phyloP scores from a whole-genome alignment of 2,329 filamentous ascomycete species.

The Hypoxylon sp. region DNA sequence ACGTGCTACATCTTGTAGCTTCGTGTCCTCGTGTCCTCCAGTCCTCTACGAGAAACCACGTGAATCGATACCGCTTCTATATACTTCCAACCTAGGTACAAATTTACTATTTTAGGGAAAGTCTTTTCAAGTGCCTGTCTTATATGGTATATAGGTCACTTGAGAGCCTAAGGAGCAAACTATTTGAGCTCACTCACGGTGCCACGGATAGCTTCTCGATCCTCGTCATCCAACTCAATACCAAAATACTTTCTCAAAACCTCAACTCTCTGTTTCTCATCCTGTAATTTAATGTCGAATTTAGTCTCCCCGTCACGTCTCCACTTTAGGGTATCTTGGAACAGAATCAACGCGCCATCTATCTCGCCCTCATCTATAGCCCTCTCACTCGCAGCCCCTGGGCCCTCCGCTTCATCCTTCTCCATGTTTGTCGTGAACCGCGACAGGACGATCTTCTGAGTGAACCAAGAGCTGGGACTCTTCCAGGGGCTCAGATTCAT shows the following conservation, averaged over 20 bases:
- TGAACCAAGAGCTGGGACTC: constrained; percentile 56
- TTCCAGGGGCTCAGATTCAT: constrained; percentile 58
- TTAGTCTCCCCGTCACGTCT: constrained; percentile 58
- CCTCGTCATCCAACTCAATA: constrained; percentile 56
- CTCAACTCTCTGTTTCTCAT: constrained; percentile 61
- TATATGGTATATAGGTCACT: not conserved
- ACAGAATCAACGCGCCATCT: constrained; percentile 55
- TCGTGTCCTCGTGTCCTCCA: too few relatives aligned
- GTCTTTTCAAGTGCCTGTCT: too few relatives aligned
- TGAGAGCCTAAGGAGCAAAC: not conserved
- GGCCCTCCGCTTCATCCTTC: constrained; percentile 45
- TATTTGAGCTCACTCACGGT: constrained; percentile 30
- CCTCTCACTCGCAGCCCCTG: constrained; percentile 56
- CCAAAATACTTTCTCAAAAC: constrained; percentile 63
- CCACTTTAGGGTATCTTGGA: constrained; percentile 60
- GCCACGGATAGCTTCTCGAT: constrained; percentile 36
- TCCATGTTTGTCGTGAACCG: constrained; percentile 59
- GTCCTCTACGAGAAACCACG: too few relatives aligned
- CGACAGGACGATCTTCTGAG: constrained; percentile 55
- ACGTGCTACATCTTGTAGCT: too few relatives aligned
- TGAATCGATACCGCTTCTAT: too few relatives aligned
- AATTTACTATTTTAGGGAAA: too few relatives aligned
- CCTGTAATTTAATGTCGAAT: constrained; percentile 57
- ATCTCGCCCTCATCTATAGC: constrained; percentile 57
- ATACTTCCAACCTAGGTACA: too few relatives aligned